phyloP scores from a whole-genome alignment of 805 yeast species.

The Candida tibetensis region DNA sequence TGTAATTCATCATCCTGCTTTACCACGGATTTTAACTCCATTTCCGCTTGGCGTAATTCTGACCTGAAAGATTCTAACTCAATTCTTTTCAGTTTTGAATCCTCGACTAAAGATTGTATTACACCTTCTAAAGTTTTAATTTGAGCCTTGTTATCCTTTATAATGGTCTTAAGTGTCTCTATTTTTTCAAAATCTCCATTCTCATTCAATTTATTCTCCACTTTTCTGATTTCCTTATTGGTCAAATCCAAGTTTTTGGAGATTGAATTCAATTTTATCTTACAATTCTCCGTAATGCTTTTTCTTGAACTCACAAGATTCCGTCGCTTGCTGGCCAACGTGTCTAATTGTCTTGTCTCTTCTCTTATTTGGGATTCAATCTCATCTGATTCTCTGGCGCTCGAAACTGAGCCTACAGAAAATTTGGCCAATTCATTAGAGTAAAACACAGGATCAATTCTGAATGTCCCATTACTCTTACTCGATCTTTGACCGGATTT shows the following conservation, averaged over 20 bases:
- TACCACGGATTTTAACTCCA: constrained; percentile 6
- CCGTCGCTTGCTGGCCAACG: constrained; percentile 7
- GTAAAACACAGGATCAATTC: constrained; percentile 54
- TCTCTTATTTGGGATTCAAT: constrained; percentile 10
- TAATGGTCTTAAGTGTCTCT: constrained; percentile 34
- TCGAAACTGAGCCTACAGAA: constrained; percentile 18
- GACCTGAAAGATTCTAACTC: constrained; percentile 9
- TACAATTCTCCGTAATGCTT: constrained; percentile 6
- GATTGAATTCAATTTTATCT: constrained; percentile 9
- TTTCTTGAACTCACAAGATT: constrained; percentile 8
- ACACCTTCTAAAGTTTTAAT: constrained; percentile 26
- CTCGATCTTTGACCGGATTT: constrained; percentile 46
- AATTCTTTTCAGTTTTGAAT: constrained; percentile 11
- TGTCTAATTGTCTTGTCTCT: constrained; percentile 5
- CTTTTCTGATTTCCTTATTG: constrained; percentile 16
- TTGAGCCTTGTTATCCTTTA: constrained; percentile 26
- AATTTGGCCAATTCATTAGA: constrained; percentile 27
- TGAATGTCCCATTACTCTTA: constrained; percentile 41
- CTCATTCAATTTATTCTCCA: constrained; percentile 41
- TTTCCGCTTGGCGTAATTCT: constrained; percentile 7
- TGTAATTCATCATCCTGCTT: constrained; percentile 8
- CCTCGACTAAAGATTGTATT: constrained; percentile 26
- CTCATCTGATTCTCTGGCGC: constrained; percentile 13
- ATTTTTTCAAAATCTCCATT: constrained; percentile 44
- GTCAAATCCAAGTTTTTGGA: constrained; percentile 9